A percentile compares a stretch with the other conserved stretches of the same genome.
Evolutionary conservation across 148 eudicot genomes (phyloP).

Genomic region (Silene uniflora): DNA sequence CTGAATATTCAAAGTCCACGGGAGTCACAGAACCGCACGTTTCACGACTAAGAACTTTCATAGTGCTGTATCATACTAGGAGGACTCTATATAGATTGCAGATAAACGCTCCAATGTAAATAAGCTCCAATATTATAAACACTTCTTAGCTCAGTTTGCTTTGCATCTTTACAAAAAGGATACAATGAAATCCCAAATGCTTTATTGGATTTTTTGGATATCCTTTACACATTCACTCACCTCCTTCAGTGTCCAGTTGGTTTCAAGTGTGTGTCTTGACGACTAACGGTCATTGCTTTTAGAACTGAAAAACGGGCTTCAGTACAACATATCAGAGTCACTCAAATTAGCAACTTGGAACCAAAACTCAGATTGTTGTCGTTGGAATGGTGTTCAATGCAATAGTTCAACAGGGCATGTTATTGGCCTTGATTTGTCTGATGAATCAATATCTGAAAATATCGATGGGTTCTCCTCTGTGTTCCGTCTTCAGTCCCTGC

Average conservation of each 20-base stretch:
- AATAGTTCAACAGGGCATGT: too few relatives aligned
- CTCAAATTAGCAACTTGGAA: slow-evolving; percentile 18
- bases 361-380: not conserved
- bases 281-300: slow-evolving; percentile 5
- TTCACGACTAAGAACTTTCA: too few relatives aligned
- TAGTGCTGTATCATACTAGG: too few relatives aligned
- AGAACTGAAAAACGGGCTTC: slow-evolving; percentile 7
- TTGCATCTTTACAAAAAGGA: not conserved
- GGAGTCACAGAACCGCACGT: too few relatives aligned
- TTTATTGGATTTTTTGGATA: not conserved
- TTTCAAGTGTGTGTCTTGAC: slow-evolving; percentile 6
- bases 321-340: not conserved
- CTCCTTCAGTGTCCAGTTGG: slow-evolving; percentile 9
- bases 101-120: not conserved
- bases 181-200: slow-evolving; percentile 13
- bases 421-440: too few relatives aligned
- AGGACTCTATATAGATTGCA: too few relatives aligned
- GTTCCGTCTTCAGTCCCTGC: too few relatives aligned
- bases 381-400: too few relatives aligned
- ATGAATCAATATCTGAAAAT: too few relatives aligned
- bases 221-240: not conserved
- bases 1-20: too few relatives aligned
- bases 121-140: not conserved
- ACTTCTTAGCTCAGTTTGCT: not conserved
- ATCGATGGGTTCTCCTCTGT: too few relatives aligned